Conservation (phyloP, 805 yeast species). For the Alloascoidea hylecoeti region DNA sequence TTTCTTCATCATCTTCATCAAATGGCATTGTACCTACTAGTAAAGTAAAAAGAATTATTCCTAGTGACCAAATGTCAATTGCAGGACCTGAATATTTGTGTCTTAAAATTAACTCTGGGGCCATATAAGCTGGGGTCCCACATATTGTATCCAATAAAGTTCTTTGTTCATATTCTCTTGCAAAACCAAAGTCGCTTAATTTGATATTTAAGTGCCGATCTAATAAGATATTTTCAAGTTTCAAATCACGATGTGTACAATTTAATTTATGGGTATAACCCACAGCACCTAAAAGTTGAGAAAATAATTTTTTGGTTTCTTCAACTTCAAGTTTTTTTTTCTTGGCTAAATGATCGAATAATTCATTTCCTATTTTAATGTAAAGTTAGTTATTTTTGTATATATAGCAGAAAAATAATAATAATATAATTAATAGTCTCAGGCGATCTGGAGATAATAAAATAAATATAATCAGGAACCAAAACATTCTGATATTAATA, state of each 20-base stretch:
- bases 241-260: conserved; percentile 73
- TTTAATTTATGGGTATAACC: conserved; percentile 65
- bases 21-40: conserved; percentile 84
- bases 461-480: too few species aligned
- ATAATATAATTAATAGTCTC: too few species aligned
- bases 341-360: conserved; percentile 22
- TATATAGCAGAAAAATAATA: too few species aligned
- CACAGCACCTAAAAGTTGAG: conserved; percentile 44
- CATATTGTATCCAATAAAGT: conserved; percentile 66
- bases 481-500: too few species aligned
- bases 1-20: conserved; percentile 62
- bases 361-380: background rate
- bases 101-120: conserved; percentile 72
- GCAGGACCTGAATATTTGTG: conserved; percentile 60
- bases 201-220: conserved; percentile 75
- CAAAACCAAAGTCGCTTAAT: conserved; percentile 88
- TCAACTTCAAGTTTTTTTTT: conserved; percentile 34
- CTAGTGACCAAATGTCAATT: conserved; percentile 86
- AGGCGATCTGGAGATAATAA: too few species aligned
- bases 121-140: conserved; percentile 94
- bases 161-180: conserved; percentile 55
- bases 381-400: too few species aligned
- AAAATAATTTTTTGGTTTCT: conserved; percentile 27
- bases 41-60: conserved; percentile 77
- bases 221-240: conserved; percentile 60